Conservation (phyloP, 2,329 filamentous ascomycete species). For the Amesomyces nigricolor region DNA sequence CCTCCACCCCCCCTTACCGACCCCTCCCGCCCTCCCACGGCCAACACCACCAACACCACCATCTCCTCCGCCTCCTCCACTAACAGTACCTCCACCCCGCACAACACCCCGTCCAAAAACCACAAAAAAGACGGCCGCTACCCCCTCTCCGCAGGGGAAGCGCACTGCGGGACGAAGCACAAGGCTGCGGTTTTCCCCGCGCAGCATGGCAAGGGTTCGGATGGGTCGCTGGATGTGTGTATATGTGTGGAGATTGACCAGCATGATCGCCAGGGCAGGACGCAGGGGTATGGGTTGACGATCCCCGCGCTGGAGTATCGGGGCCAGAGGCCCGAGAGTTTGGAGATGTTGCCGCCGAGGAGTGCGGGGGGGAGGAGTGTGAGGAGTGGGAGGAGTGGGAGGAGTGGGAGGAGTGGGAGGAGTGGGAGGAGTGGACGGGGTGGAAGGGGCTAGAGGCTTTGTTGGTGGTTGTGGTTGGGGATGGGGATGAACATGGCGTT, state of each 20-base stretch:
- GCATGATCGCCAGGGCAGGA: constrained; percentile 72
- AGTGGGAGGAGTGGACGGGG: neutral
- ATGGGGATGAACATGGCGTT: neutral
- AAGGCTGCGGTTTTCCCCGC: constrained; percentile 56
- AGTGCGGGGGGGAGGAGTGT: constrained; percentile 2
- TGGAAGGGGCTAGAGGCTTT: neutral
- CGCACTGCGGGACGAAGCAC: constrained; percentile 71
- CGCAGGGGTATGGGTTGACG: constrained; percentile 75
- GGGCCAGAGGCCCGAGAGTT: constrained; percentile 18
- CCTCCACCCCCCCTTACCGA: neutral
- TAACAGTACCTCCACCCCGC: neutral
- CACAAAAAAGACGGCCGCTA: constrained; percentile 57
- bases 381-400: constrained; percentile 2
- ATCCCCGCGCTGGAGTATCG: constrained; percentile 60
- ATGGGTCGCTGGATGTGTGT: constrained; percentile 69
- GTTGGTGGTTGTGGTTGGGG: no score
- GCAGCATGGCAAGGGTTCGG: constrained; percentile 46
- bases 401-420: neutral
- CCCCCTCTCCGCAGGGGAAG: constrained; percentile 69
- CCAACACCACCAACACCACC: neutral
- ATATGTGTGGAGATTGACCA: constrained; percentile 86
- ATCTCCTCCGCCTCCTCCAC: neutral
- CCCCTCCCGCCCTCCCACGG: neutral
- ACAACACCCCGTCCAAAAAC: constrained; percentile 24
- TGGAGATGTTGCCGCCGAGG: constrained; percentile 9